Evolutionary conservation across 257 asterid species (phyloP), one percentile per base, ranked within the genome.

Genomic region (Ballota nigra): DNA sequence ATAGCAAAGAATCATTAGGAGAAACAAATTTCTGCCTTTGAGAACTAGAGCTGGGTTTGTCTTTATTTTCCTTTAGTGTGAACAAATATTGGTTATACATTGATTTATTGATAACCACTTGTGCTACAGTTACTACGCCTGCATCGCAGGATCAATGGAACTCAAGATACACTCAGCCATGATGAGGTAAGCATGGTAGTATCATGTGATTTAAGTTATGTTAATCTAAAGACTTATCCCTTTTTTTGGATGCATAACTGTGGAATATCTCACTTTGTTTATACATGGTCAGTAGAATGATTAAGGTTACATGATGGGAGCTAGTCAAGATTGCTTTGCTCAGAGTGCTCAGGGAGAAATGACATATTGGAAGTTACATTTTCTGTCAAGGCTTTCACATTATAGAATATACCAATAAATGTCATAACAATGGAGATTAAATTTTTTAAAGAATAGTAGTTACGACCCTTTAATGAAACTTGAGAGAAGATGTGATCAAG

Each of bases 91-190:
- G 63, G n/a, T 38, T 63, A 60, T 47, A 41, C 58, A 51, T 66
- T 52, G 58, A 20, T n/a, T 29, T 62, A 66, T 65, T 67, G 67
- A 20, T 24, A 56, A 23, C 19, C 29, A 34, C 56, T 64, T 76
- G 47, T 70, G 82, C 62, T 82, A 60, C 86, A 93, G 98, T 76
- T 93, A 78, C 80, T 93, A 45, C 92, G 98, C 77, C 87, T 96
- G 84, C 97, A 86, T 70, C 96, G 97, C 79, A 87, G 97, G 81
- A 80, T 81, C 80, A 87, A 86, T 85, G 84, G 73, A 77, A 83
- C 79, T 75, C 89, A 86, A 79, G 84, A 85, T 64, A 78, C 85
- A 16, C 84, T 89, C 76, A 83, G 90, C 83, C 79, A 86, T 71
- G 97, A 87, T 19, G 96, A 93, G 98, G 98, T 93, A 84, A 41